Evolutionary conservation across 768 basidiomycete genomes (phyloP).

Genomic region (Coprinopsis cinerea): DNA sequence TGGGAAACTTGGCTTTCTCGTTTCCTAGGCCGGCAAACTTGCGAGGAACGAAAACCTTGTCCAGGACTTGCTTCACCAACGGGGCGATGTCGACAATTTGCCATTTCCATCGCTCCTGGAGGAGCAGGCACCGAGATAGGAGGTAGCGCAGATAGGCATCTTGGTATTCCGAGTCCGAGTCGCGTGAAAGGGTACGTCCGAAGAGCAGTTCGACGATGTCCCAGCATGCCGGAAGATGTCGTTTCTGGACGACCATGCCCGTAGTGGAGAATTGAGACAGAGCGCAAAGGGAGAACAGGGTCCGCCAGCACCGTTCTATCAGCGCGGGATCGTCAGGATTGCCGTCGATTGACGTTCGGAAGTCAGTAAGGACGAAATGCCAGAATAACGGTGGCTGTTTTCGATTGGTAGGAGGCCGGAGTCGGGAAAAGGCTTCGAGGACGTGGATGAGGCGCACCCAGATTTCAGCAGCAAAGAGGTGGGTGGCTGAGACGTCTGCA

Average conservation of each 20-base stretch:
- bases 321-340: constrained; percentile 21
- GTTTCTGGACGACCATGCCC: constrained; percentile 29
- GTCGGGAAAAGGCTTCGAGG: constrained; percentile 21
- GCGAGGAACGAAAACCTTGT: constrained; percentile 65
- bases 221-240: constrained; percentile 58
- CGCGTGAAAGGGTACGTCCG: constrained; percentile 47
- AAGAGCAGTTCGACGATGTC: constrained; percentile 37
- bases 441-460: constrained; percentile 75
- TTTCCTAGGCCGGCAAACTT: constrained; percentile 66
- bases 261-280: constrained; percentile 72
- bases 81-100: constrained; percentile 45
- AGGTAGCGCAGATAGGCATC: constrained; percentile 44
- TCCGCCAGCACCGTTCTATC: constrained; percentile 64
- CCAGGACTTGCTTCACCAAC: constrained; percentile 59
- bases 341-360: constrained; percentile 20
- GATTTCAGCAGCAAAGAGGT: constrained; percentile 47
- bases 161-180: constrained; percentile 34
- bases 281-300: constrained; percentile 62
- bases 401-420: constrained; percentile 8
- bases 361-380: constrained; percentile 32
- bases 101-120: constrained; percentile 81
- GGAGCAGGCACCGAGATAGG: constrained; percentile 64
- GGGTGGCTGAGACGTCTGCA: constrained; percentile 28
- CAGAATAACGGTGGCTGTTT: constrained; percentile 36
- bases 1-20: constrained; percentile 61